These are phyloP conservation scores for Fraxinus latifolia DNA, from an alignment of 305 asterid genomes.

Conservation along the genomic window DNA sequence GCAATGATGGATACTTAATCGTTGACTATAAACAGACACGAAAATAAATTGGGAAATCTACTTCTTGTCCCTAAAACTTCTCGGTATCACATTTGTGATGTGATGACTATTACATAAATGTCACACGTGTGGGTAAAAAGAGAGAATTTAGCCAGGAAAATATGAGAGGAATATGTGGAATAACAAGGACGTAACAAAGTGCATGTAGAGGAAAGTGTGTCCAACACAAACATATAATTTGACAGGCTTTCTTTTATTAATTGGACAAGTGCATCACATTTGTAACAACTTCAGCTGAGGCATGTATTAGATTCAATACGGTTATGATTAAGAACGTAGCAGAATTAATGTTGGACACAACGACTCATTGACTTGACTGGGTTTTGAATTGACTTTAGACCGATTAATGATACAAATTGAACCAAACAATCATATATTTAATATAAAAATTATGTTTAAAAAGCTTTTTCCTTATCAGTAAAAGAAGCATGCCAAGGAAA, in stretches of 20 bases:
- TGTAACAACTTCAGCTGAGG: neutral
- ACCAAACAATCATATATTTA: neutral
- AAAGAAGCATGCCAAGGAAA: slow-evolving; percentile 3
- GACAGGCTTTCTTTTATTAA: neutral
- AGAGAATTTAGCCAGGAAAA: neutral
- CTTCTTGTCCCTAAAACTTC: neutral
- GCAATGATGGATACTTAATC: neutral
- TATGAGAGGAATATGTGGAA: neutral
- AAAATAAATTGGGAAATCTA: neutral
- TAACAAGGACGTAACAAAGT: neutral
- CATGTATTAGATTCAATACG: neutral
- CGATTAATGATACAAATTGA: slow-evolving; percentile 8
- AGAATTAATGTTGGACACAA: neutral
- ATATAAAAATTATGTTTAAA: neutral
- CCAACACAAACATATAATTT: neutral
- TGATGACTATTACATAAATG: neutral
- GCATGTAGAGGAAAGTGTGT: neutral
- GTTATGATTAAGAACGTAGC: neutral
- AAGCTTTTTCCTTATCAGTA: neutral
- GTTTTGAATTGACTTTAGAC: slow-evolving; percentile 13
- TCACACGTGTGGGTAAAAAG: neutral
- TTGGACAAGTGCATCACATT: neutral
- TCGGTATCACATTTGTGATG: neutral
- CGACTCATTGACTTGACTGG: neutral
- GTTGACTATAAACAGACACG: neutral